phyloP scores from a whole-genome alignment of 306 rosid genomes.

The Notholithocarpus densiflorus region DNA sequence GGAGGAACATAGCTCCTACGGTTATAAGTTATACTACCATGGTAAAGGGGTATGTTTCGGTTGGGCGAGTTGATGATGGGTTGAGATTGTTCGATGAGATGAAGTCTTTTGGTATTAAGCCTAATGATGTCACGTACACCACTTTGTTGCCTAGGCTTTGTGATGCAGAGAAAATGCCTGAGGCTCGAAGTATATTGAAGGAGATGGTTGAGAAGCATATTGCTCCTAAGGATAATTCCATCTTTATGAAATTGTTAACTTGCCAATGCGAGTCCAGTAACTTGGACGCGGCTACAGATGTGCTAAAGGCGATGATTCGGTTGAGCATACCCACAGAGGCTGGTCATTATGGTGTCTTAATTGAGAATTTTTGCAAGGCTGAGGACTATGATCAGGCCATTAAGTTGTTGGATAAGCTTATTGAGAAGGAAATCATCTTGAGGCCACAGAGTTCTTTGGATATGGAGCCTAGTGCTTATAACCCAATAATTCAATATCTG shows the following conservation, averaged over 20 bases:
- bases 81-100: conserved; percentile 59
- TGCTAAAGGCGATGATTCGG: conserved; percentile 69
- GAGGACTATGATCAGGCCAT: conserved; percentile 60
- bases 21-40: conserved; percentile 84
- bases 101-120: conserved; percentile 67
- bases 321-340: conserved; percentile 86
- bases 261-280: conserved; percentile 69
- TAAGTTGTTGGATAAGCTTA: conserved; percentile 67
- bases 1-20: conserved; percentile 52
- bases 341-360: conserved; percentile 79
- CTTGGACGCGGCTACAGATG: conserved; percentile 77
- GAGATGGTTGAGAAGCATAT: conserved; percentile 74
- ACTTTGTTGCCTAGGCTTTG: conserved; percentile 81
- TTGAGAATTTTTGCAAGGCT: conserved; percentile 80
- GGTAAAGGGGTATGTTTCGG: conserved; percentile 71
- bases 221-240: conserved; percentile 71
- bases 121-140: conserved; percentile 68
- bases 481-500: conserved; percentile 63
- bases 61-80: conserved; percentile 57
- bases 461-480: conserved; percentile 75
- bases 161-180: conserved; percentile 54
- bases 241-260: conserved; percentile 52
- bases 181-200: conserved; percentile 50
- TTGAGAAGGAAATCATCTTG: conserved; percentile 74
- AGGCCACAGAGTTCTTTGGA: conserved; percentile 60